Conservation (phyloP, 2,329 filamentous ascomycete genomes). For the Didymella sp. region DNA sequence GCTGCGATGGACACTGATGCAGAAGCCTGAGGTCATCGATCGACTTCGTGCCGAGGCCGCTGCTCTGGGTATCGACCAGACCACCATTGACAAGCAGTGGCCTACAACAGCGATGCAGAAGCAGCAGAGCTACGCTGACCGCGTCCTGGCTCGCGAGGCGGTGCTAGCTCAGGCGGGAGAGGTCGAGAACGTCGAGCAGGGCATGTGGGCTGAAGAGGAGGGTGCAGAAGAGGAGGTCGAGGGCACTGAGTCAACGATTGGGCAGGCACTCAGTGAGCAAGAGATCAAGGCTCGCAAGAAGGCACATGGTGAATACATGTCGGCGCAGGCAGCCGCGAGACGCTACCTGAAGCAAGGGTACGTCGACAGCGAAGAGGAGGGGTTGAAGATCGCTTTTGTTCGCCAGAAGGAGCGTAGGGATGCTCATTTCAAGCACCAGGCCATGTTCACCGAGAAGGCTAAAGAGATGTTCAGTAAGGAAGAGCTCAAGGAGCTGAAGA, state of each 20-base stretch:
- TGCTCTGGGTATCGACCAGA: conserved; percentile 67
- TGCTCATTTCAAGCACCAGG: conserved; percentile 8
- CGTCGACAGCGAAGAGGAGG: conserved; percentile 36
- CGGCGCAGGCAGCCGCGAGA: conserved; percentile 24
- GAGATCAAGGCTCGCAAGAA: conserved; percentile 18
- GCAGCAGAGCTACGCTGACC: conserved; percentile 23
- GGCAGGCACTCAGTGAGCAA: neutral
- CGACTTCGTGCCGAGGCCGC: conserved; percentile 70
- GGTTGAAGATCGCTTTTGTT: conserved; percentile 35
- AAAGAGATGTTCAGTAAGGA: conserved; percentile 22
- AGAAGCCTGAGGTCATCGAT: conserved; percentile 71
- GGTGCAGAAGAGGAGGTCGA: conserved; percentile 22
- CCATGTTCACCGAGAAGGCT: conserved; percentile 21
- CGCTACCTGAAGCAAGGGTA: conserved; percentile 26
- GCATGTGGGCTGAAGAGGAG: conserved; percentile 20
- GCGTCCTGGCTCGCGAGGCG: conserved; percentile 16
- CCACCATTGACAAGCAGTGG: conserved; percentile 44
- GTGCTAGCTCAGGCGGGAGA: conserved; percentile 14
- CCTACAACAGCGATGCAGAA: conserved; percentile 31
- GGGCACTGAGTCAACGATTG: conserved; percentile 15
- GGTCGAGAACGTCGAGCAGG: conserved; percentile 11
- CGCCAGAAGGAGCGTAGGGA: conserved; percentile 29
- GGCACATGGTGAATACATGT: conserved; percentile 27
- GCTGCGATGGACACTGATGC: conserved; percentile 88
- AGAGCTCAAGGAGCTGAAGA: conserved; percentile 22